phyloP scores from a whole-genome alignment of 2,329 filamentous ascomycete genomes.

The Penicillium sp. region DNA sequence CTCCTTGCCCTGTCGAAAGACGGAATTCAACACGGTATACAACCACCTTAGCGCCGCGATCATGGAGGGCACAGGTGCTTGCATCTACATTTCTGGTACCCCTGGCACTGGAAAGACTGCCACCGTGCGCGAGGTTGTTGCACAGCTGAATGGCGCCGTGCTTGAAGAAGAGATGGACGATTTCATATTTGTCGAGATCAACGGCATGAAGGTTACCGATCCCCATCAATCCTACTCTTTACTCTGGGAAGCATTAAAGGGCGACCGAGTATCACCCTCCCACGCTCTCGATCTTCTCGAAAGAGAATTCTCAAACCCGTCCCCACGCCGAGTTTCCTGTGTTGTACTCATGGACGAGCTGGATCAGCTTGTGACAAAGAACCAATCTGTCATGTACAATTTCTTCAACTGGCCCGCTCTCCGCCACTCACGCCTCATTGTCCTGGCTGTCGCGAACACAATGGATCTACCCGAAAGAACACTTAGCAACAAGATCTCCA shows the following conservation, averaged over 20 bases:
- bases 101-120: constrained; percentile 97
- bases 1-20: constrained; percentile 84
- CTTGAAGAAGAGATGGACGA: constrained; percentile 89
- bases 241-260: constrained; percentile 92
- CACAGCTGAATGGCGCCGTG: constrained; percentile 82
- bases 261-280: constrained; percentile 83
- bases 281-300: constrained; percentile 90
- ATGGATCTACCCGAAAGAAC: constrained; percentile 98
- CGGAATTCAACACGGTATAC: constrained; percentile 88
- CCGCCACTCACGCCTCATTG: constrained; percentile 86
- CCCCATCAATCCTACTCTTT: constrained; percentile 94
- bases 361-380: constrained; percentile 95
- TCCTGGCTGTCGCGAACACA: constrained; percentile 95
- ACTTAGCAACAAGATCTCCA: constrained; percentile 97
- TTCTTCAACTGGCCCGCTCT: constrained; percentile 99
- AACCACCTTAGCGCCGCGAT: constrained; percentile 92
- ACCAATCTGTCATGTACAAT: constrained; percentile 99
- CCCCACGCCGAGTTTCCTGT: constrained; percentile 84
- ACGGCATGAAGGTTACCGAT: constrained; percentile 99
- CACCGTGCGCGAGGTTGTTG: constrained; percentile 91
- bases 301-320: constrained; percentile 87
- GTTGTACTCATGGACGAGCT: constrained; percentile 98
- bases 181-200: constrained; percentile 99
- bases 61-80: constrained; percentile 85
- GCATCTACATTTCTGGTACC: constrained; percentile 99